Evolutionary conservation across 148 eudicot species (phyloP), one percentile per base, ranked within the genome.

Genomic region (Cornus controversa): DNA sequence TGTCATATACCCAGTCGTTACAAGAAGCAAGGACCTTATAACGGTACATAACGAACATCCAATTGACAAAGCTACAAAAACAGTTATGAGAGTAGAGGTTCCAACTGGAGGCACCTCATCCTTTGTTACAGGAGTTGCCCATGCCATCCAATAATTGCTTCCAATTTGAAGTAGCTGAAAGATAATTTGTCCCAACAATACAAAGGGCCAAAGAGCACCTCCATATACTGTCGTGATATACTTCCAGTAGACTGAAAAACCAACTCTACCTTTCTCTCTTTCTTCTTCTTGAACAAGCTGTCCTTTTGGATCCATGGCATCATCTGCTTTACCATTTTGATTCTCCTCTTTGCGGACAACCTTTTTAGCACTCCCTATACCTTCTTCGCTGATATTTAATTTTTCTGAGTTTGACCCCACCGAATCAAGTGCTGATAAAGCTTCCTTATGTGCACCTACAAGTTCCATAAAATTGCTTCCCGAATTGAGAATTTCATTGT

Each of bases 91-190:
- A 60, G 64, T 60, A 60, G 64, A 60, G 8, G 2, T 20, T 60
- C 25, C 64, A 60, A 60, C 64, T 6, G 64, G 23, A 60, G 25
- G 64, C 24, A 2, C 25, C 64, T 10, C 8, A n/a, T n/a, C 64
- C 64, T 60, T n/a, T 60, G 64, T 3, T 20, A 60, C 64, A 20
- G 64, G 64, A 60, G 64, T 60, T n/a, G 64, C 24, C 64, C 64
- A 20, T 14, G 64, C 64, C 64, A 60, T 60, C 64, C 64, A 60
- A 60, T 60, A 60, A 60, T 60, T 60, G 64, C 64, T 60, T 60
- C 64, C 64, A 60, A 60, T 60, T 60, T 60, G 64, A 60, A 60
- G 64, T 60, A 60, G 5, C 64, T 60, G 64, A 60, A n/a, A 60
- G 23, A 60, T 25, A 60, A 60, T 22, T 60, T 60, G 64, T 5